phyloP scores from a whole-genome alignment of 805 yeast genomes.

The Metschnikowia lochheadii region DNA sequence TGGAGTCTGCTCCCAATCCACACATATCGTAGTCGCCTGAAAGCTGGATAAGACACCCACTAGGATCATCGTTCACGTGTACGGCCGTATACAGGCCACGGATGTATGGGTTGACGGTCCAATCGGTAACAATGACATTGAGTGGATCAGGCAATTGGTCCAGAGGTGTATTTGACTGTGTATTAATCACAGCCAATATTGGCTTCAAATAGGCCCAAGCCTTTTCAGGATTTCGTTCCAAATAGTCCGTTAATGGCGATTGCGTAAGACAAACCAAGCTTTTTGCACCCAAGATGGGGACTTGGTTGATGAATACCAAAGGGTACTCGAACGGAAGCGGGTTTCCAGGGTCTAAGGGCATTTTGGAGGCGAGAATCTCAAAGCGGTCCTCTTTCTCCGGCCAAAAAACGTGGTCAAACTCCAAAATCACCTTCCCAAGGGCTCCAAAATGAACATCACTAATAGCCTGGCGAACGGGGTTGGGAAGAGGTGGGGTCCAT shows the following conservation, averaged over 20 bases:
- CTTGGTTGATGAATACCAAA: conserved; percentile 54
- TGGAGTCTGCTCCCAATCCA: conserved; percentile 44
- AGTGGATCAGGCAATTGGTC: conserved; percentile 21
- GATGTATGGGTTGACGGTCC: conserved; percentile 79
- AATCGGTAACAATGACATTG: conserved; percentile 49
- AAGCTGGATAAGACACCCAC: conserved; percentile 57
- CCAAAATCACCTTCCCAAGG: conserved; percentile 69
- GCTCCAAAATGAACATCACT: conserved; percentile 56
- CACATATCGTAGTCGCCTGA: conserved; percentile 36
- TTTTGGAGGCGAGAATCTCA: conserved; percentile 8
- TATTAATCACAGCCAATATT: conserved; percentile 24
- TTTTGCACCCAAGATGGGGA: conserved; percentile 23
- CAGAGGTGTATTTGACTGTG: too few relatives aligned
- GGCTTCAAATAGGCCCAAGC: conserved; percentile 63
- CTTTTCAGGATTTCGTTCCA: conserved; percentile 45
- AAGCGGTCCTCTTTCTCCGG: conserved; percentile 29
- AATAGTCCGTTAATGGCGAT: conserved; percentile 63
- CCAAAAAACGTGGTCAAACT: conserved; percentile 66
- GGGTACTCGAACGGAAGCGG: conserved; percentile 59
- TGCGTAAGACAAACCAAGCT: conserved; percentile 65
- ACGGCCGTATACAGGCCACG: conserved; percentile 82
- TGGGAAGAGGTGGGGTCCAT: conserved; percentile 58
- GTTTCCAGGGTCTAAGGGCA: conserved; percentile 14
- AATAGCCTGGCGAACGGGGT: conserved; percentile 39
- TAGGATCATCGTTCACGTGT: conserved; percentile 64